A percentile compares a stretch with the other conserved stretches of the same genome.
These are phyloP conservation scores for Prunus campanulata DNA, from an alignment of 306 rosid species.

Conservation along the genomic window DNA sequence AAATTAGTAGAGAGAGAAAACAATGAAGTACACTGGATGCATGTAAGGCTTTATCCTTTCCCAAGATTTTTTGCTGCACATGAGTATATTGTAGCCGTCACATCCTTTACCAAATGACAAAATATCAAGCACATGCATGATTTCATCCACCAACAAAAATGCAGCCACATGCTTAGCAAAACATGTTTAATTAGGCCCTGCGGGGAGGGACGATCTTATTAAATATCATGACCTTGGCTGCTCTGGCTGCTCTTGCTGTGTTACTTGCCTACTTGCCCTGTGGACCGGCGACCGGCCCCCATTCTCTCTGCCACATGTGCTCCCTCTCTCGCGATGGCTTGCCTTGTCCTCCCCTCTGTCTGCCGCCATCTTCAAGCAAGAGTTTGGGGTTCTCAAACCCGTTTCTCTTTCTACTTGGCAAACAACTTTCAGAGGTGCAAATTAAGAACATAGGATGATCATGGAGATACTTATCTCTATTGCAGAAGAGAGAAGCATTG, in stretches of 20 bases:
- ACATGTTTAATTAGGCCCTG: not conserved
- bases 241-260: not conserved
- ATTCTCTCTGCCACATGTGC: not conserved
- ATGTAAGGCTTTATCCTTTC: not conserved
- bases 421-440: not conserved
- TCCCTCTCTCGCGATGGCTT: not conserved
- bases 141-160: not conserved
- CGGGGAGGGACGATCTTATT: not conserved
- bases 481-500: not conserved
- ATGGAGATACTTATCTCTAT: not conserved
- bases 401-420: not conserved
- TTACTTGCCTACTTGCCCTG: not conserved
- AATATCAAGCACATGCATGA: slow-evolving; percentile 2
- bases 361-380: not conserved
- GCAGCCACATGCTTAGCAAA: not conserved
- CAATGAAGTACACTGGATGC: not conserved
- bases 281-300: not conserved
- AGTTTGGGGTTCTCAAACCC: not conserved
- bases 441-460: not conserved
- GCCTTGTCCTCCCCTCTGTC: not conserved
- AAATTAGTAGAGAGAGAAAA: not conserved
- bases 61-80: not conserved
- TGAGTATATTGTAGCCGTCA: not conserved
- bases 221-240: not conserved
- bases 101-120: slow-evolving; percentile 9